Evolutionary conservation across 208 protist species (phyloP).

Genomic region (Acanthamoeba healyi): DNA sequence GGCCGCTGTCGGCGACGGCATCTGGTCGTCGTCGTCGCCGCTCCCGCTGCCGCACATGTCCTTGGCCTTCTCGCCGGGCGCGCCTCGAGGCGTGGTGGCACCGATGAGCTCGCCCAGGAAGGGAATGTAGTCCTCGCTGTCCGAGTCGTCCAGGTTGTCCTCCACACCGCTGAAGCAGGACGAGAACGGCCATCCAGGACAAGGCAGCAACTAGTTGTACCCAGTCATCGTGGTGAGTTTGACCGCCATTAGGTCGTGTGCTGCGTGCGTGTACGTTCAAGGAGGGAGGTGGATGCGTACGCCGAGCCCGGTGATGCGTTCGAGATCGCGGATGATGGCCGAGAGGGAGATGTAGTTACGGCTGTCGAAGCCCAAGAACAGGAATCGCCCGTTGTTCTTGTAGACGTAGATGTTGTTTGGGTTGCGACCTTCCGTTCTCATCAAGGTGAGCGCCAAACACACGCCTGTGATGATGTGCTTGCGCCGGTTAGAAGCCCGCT

Average conservation of each 20-base stretch:
- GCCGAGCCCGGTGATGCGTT: not conserved
- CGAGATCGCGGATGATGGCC: conserved; percentile 40
- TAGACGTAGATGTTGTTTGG: conserved; percentile 68
- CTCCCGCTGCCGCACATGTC: not conserved
- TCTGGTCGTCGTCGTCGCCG: not conserved
- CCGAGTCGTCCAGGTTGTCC: conserved; percentile 66
- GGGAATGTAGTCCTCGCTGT: conserved; percentile 60
- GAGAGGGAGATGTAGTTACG: conserved; percentile 33
- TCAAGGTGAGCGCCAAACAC: conserved; percentile 6
- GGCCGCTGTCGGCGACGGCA: not conserved
- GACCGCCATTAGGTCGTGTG: not conserved
- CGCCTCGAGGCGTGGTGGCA: not conserved
- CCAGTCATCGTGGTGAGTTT: not conserved
- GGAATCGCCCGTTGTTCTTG: conserved; percentile 45
- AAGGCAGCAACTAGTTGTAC: conserved; percentile 54
- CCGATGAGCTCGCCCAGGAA: conserved; percentile 61
- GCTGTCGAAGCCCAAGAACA: conserved; percentile 59
- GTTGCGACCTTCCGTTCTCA: not conserved
- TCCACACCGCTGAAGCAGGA: conserved; percentile 48
- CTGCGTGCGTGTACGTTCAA: not conserved
- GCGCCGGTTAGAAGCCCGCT: not conserved
- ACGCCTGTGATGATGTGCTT: not conserved
- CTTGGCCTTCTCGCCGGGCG: not conserved
- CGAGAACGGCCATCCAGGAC: conserved; percentile 52
- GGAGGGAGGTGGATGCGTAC: not conserved